Evolutionary conservation across 2,329 filamentous ascomycete species (phyloP).

Genomic region (Pseudopithomyces maydicus): DNA sequence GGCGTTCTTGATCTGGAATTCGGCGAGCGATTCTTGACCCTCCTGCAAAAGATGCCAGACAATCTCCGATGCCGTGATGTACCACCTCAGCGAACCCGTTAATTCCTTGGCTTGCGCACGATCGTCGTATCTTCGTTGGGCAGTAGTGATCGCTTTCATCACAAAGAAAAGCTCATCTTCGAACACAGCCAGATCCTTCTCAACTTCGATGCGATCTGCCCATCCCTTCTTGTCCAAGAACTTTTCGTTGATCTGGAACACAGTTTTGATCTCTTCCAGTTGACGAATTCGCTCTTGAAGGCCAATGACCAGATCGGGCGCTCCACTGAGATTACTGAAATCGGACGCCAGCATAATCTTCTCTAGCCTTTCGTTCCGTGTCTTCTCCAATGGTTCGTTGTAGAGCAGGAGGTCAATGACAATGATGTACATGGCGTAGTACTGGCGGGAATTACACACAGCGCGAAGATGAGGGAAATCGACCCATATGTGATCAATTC

Average conservation of each 20-base stretch:
- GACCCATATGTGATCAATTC: conserved; percentile 96
- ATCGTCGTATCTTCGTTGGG: conserved; percentile 83
- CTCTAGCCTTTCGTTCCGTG: conserved; percentile 90
- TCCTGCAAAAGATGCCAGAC: conserved; percentile 96
- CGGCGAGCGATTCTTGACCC: conserved; percentile 83
- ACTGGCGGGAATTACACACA: conserved; percentile 96
- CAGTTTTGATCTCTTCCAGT: conserved; percentile 92
- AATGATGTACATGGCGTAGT: conserved; percentile 98
- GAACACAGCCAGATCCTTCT: conserved; percentile 84
- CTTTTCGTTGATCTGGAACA: conserved; percentile 91
- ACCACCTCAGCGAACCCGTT: conserved; percentile 85
- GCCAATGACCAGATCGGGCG: conserved; percentile 88
- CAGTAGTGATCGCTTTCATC: conserved; percentile 99
- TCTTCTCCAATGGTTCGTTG: conserved; percentile 95
- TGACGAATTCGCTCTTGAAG: conserved; percentile 92
- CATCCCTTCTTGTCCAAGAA: conserved; percentile 87
- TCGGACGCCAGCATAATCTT: conserved; percentile 99
- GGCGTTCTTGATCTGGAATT: conserved; percentile 89
- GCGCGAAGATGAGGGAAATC: conserved; percentile 93
- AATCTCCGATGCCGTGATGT: conserved; percentile 91
- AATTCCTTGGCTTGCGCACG: conserved; percentile 64
- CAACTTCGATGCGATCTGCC: conserved; percentile 87
- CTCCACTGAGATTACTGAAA: conserved; percentile 93
- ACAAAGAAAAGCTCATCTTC: conserved; percentile 99
- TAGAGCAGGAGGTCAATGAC: conserved; percentile 95